Evolutionary conservation across 2,329 filamentous ascomycete genomes (phyloP), one percentile per base, ranked within the genome.

Genomic region (Rasamsonia emersonii): DNA sequence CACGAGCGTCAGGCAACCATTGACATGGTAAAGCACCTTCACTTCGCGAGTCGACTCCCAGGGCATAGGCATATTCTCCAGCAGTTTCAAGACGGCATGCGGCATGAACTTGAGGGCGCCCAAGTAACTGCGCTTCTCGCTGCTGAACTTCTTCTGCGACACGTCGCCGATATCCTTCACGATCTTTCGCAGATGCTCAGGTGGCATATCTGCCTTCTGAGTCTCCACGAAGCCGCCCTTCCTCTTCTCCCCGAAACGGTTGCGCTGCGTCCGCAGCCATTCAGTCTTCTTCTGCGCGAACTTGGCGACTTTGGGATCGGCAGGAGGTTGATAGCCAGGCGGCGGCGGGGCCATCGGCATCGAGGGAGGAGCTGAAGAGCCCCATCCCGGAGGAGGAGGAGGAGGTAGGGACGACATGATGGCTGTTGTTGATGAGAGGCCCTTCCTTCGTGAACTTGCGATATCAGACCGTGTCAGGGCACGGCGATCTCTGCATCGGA

Each of bases 1-100:
- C 50, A 98, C 93, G 35, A 98, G 66, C 2, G 91, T 98, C 62
- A 98, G 62, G 53, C 93, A 98, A 18, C 91, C 91, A 52, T 98
- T 98, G 50, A 96, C 88, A 54, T 98, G 91, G 59, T 98, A 98
- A 9, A 98, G 70, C 17, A 98, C 91, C 64, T 96, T 96, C 40
- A 98, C 93, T 53, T 98, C 91, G 41, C 88, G 77, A 16, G 86
- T 79, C 36, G 86, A 91, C 65, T 98, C 91, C 91, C 91, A 98
- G 0, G 91, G 91, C 91, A 98, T 98, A 3, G 91, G 91, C 91
- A 98, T 98, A 51, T 98, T 98, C 67, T 98, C 91, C 35, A 98
- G 62, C 15, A 98, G 72, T 68, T 98, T 98, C 65, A 98, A 65
- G 8, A 98, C 91, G 4, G 91, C 91, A 56, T 98, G 91, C 1